Evolutionary conservation across 148 eudicot genomes (phyloP).

Genomic region (Persicaria tinctoria): DNA sequence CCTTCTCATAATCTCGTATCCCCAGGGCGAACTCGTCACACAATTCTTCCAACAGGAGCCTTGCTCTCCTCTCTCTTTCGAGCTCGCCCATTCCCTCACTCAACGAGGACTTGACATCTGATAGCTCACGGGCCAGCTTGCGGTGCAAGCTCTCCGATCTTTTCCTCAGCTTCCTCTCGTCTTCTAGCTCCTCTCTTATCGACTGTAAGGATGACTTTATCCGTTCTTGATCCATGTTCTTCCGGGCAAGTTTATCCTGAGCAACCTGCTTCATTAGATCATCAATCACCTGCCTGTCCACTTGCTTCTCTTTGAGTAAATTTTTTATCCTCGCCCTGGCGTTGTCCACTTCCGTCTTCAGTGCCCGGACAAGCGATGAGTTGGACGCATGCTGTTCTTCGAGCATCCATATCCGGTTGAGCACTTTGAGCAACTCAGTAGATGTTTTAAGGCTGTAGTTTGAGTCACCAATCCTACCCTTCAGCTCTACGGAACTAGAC

Average conservation of each 20-base stretch:
- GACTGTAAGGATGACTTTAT: conserved; percentile 45
- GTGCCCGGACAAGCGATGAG: conserved; percentile 40
- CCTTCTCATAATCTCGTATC: conserved; percentile 65
- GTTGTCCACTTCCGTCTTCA: conserved; percentile 52
- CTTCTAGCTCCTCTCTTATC: conserved; percentile 51
- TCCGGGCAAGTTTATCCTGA: conserved; percentile 28
- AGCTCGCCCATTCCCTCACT: conserved; percentile 49
- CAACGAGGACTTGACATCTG: conserved; percentile 46
- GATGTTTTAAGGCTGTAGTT: conserved; percentile 61
- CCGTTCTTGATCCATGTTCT: conserved; percentile 46
- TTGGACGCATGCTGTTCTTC: conserved; percentile 75
- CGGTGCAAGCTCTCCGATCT: conserved; percentile 62
- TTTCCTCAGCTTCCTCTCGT: conserved; percentile 57
- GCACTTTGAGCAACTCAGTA: conserved; percentile 64
- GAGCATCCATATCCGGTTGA: conserved; percentile 79
- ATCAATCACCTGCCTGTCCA: conserved; percentile 45
- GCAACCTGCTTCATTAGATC: conserved; percentile 42
- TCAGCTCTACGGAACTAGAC: conserved; percentile 42
- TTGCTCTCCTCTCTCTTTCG: conserved; percentile 58
- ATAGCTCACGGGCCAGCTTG: conserved; percentile 62
- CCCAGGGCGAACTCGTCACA: conserved; percentile 86
- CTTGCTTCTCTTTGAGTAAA: conserved; percentile 57
- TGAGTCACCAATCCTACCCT: conserved; percentile 39
- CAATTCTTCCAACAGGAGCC: conserved; percentile 62
- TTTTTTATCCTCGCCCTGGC: conserved; percentile 41